Evolutionary conservation across 116 monocot genomes (phyloP).

Genomic region (Dioscorea cayenensis): DNA sequence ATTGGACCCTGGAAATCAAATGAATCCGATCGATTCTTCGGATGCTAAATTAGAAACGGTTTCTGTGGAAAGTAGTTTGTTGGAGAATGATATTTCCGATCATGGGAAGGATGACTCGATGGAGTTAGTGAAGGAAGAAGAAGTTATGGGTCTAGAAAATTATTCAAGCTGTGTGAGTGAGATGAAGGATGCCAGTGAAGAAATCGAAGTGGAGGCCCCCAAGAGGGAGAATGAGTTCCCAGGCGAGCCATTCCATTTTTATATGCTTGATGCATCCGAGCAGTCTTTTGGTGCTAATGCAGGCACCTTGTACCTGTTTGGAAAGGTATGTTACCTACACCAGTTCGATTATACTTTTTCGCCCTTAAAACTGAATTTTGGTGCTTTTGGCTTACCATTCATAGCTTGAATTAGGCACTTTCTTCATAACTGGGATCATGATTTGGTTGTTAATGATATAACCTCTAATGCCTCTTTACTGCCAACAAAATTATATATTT

Average conservation of each 20-base stretch:
- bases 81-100: conserved; percentile 14
- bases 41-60: neutral
- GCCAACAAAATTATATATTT: no score
- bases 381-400: neutral
- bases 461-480: no score
- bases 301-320: conserved; percentile 85
- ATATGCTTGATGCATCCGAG: conserved; percentile 78
- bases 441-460: no score
- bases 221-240: conserved; percentile 22
- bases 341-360: neutral
- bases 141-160: neutral
- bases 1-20: neutral
- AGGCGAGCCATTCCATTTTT: conserved; percentile 67
- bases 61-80: neutral
- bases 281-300: conserved; percentile 49
- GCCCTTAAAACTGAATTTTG: neutral
- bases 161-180: conserved; percentile 1
- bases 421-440: no score
- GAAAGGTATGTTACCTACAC: conserved; percentile 49
- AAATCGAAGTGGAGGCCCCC: conserved; percentile 20
- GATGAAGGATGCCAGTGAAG: conserved; percentile 13
- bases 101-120: conserved; percentile 5
- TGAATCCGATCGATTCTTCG: neutral
- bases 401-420: no score
- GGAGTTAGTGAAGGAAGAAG: conserved; percentile 16